These are phyloP conservation scores for Leccinum sublutescens DNA, from an alignment of 768 basidiomycete genomes.

Conservation along the genomic window DNA sequence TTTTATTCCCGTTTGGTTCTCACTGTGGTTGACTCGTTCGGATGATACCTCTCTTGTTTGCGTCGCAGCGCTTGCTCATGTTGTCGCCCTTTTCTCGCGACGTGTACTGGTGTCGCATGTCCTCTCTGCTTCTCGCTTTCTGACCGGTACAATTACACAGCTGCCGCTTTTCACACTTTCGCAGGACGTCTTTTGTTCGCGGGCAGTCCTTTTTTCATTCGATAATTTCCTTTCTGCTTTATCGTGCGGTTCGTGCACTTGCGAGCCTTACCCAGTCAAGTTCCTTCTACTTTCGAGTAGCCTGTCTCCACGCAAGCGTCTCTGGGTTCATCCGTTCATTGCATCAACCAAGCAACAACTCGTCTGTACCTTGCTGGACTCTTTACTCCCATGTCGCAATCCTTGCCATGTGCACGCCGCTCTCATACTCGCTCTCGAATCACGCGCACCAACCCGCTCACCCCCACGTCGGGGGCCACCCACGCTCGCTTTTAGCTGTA, in stretches of 20 bases:
- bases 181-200: constrained; percentile 23
- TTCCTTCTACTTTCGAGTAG: constrained; percentile 21
- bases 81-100: constrained; percentile 29
- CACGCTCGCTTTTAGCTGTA: constrained; percentile 24
- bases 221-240: constrained; percentile 31
- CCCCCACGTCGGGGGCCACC: constrained; percentile 6
- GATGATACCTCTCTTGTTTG: constrained; percentile 38
- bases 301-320: constrained; percentile 15
- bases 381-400: constrained; percentile 18
- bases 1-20: constrained; percentile 36
- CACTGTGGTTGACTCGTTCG: constrained; percentile 35
- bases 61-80: constrained; percentile 24
- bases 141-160: constrained; percentile 31
- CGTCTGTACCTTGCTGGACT: constrained; percentile 25
- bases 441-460: not conserved
- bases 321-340: constrained; percentile 27
- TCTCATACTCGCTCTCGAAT: not conserved
- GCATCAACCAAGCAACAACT: constrained; percentile 20
- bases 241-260: constrained; percentile 19
- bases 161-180: constrained; percentile 26
- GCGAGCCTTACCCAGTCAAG: constrained; percentile 17
- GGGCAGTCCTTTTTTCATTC: constrained; percentile 26
- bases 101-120: constrained; percentile 30
- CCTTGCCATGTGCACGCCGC: constrained; percentile 9
- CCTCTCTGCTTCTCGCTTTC: constrained; percentile 31